These are phyloP conservation scores for Holtermannia corniformis DNA, from an alignment of 768 basidiomycete species.

Conservation along the genomic window DNA sequence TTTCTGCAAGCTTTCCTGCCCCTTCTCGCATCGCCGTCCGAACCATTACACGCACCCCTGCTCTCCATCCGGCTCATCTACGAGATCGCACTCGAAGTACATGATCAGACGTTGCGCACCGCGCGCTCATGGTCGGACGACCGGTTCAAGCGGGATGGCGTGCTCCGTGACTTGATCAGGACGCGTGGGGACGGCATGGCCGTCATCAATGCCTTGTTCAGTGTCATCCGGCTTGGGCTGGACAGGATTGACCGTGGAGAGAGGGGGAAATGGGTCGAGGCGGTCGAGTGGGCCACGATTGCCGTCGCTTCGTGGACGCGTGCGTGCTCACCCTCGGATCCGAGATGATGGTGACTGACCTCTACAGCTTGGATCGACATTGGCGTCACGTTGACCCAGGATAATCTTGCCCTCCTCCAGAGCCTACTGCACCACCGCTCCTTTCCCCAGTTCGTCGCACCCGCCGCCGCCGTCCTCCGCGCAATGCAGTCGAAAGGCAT, in stretches of 20 bases:
- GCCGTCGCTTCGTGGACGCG: conserved; percentile 91
- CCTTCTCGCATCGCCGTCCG: conserved; percentile 35
- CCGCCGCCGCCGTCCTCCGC: conserved; percentile 67
- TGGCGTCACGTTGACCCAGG: conserved; percentile 84
- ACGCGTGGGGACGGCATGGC: conserved; percentile 72
- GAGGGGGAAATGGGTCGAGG: conserved; percentile 54
- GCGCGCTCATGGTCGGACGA: conserved; percentile 62
- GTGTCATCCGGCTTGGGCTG: conserved; percentile 56
- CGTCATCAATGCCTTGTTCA: conserved; percentile 76
- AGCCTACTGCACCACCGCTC: conserved; percentile 67
- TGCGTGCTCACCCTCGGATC: conserved; percentile 45
- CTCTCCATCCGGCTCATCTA: conserved; percentile 84
- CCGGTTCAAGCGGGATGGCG: conserved; percentile 69
- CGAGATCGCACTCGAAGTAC: conserved; percentile 95
- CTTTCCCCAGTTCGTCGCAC: conserved; percentile 62
- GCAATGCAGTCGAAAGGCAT: conserved; percentile 87
- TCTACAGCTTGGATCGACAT: conserved; percentile 91
- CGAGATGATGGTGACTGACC: conserved; percentile 9
- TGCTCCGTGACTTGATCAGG: conserved; percentile 79
- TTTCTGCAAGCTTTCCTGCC: conserved; percentile 36
- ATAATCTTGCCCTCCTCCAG: conserved; percentile 75
- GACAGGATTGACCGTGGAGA: conserved; percentile 35
- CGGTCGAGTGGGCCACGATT: conserved; percentile 83
- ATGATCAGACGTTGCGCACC: conserved; percentile 84
- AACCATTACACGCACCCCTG: conserved; percentile 63